Base-by-base conservation (phyloP, 305 asterid genomes). In the Fraxinus paxiana region DNA sequence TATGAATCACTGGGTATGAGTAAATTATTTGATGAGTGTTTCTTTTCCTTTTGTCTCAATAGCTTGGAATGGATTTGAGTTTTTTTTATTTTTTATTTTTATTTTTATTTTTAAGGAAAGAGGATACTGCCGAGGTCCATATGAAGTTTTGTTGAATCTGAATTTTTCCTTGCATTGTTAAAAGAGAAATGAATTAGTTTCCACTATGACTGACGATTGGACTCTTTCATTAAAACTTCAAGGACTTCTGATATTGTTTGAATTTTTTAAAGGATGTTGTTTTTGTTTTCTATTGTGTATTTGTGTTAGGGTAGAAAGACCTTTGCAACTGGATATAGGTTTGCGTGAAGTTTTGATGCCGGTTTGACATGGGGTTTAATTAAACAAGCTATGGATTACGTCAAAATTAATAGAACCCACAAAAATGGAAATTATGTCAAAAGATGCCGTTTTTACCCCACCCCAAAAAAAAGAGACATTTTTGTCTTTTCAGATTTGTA, bases 41-140 rank as follows among this genome's bases (percentile, higher is more conserved):
- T 46, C 34, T 41, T 67, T 82, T 20, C 48, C 74, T 65, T 77
- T 38, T 83, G 73, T 74, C 65, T 73, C 30, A 59, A 17, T 61
- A 37, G 10, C 54, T 69, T 18, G n/a, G 20, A 33, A 76, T 34
- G 41, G 20, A 15, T 46, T 13, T 48, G 59, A 46, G 54, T 10
- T 10, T 17, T 77, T 56, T 17, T 46, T 33, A n/a, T n/a, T n/a
- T n/a, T n/a, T n/a, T n/a, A n/a, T n/a, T n/a, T n/a, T n/a, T n/a
- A n/a, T n/a, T n/a, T n/a, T n/a, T n/a, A n/a, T n/a, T 56, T 5
- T 59, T 9, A 2, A 17, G n/a, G 17, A 59, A 2, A 28, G 70
- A 35, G 46, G 10, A 56, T 31, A 30, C 13, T 63, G 13, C 28
- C 2, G n/a, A 26, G 31, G 59, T 77, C 70, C 79, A 7, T 67